These are phyloP conservation scores for Fusarium sulawesiense DNA, from an alignment of 2,329 filamentous ascomycete species.

Conservation along the genomic window DNA sequence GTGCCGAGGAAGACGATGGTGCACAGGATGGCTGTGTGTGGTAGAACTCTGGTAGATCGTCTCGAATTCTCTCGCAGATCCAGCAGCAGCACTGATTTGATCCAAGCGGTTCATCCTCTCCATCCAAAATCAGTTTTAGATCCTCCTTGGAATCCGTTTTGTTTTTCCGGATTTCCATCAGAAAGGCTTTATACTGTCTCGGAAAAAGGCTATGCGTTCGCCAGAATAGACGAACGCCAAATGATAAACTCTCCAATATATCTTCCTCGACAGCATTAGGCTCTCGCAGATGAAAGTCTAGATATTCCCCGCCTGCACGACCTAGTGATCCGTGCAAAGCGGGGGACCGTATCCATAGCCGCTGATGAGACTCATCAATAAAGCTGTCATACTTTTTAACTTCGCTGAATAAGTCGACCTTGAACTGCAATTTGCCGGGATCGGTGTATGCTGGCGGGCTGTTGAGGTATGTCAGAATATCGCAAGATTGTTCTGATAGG, in stretches of 20 bases:
- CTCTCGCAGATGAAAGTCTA: slow-evolving; percentile 10
- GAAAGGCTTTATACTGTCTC: slow-evolving; percentile 12
- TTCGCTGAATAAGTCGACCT: slow-evolving; percentile 17
- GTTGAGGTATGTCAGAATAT: slow-evolving; percentile 27
- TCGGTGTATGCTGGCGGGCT: slow-evolving; percentile 24
- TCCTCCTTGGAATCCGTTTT: not conserved
- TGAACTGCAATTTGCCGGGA: not conserved
- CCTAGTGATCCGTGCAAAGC: slow-evolving; percentile 10
- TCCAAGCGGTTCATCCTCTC: not conserved
- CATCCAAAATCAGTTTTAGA: slow-evolving; percentile 1
- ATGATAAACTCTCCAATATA: not conserved
- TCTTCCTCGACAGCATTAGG: slow-evolving; percentile 1
- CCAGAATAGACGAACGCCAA: slow-evolving; percentile 20
- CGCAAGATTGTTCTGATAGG: slow-evolving; percentile 17
- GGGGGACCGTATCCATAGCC: slow-evolving; percentile 28
- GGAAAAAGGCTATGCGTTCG: slow-evolving; percentile 21
- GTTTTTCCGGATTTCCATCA: not conserved
- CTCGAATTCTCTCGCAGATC: slow-evolving; percentile 30
- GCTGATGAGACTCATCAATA: slow-evolving; percentile 12
- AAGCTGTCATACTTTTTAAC: slow-evolving; percentile 13
- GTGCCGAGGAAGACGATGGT: not conserved
- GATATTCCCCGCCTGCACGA: slow-evolving; percentile 12
- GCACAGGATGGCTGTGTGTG: not conserved
- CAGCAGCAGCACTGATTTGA: slow-evolving; percentile 5
- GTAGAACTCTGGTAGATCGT: slow-evolving; percentile 12